Evolutionary conservation across 1,284 basidiomycete species (phyloP).

Genomic region (Boletellus deceptivus): DNA sequence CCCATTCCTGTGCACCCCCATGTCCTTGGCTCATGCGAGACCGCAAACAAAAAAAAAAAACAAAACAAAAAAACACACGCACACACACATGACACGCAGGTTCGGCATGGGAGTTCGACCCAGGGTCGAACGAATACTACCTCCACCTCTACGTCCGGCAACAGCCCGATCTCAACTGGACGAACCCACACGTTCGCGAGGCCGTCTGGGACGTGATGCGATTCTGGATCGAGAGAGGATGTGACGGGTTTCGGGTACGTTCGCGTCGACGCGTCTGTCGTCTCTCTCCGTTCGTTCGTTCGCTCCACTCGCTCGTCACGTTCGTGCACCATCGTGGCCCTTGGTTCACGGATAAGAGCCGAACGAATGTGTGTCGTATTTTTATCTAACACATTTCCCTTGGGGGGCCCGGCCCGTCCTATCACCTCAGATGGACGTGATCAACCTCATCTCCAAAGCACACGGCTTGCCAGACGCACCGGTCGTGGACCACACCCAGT

Average conservation of each 20-base stretch:
- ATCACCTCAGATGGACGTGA: slow-evolving; percentile 58
- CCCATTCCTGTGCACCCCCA: too few species aligned
- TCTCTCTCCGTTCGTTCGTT: background rate
- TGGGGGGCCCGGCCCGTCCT: background rate
- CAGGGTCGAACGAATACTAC: slow-evolving; percentile 69
- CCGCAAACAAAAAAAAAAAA: background rate
- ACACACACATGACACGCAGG: slow-evolving; percentile 41
- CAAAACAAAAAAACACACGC: too few species aligned
- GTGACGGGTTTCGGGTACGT: slow-evolving; percentile 70
- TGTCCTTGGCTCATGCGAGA: too few species aligned
- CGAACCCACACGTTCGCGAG: slow-evolving; percentile 59
- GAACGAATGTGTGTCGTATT: background rate
- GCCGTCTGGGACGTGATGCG: slow-evolving; percentile 66
- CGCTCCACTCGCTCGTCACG: background rate
- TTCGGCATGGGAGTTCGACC: slow-evolving; percentile 73
- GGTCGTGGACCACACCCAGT: slow-evolving; percentile 47
- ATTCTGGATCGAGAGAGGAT: slow-evolving; percentile 75
- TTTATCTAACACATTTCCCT: too few species aligned
- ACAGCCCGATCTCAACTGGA: slow-evolving; percentile 83
- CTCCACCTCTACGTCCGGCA: slow-evolving; percentile 68
- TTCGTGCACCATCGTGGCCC: too few species aligned
- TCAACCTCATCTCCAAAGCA: slow-evolving; percentile 66
- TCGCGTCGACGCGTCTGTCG: too few species aligned
- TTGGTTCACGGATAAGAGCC: slow-evolving; percentile 6
- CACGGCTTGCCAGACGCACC: slow-evolving; percentile 65